Evolutionary conservation across 495 filamentous ascomycete genomes (phyloP), one percentile per base, ranked within the genome.

Genomic region (Articulospora tetracladia): DNA sequence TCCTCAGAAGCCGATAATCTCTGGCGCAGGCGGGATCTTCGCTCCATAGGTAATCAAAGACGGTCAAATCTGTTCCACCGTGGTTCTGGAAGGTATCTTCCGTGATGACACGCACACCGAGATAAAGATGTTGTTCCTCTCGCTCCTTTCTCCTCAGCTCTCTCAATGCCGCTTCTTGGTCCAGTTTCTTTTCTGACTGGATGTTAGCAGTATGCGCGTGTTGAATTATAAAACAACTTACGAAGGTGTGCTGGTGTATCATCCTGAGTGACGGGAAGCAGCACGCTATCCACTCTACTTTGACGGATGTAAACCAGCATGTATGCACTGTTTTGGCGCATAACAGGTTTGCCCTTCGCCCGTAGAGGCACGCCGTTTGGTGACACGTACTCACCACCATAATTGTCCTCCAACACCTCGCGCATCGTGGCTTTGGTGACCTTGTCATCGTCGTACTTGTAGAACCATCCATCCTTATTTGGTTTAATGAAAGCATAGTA

Each of bases 291-390:
- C 34, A 91, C 72, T 47, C 87, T 82, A 51, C 85, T 88, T 73
- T 97, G 91, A 26, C 95, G 88, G 61, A 98, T 87, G 69, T 99
- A 99, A 15, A 99, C 95, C 75, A 99, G 73, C 94, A 99, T 99
- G 76, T 99, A 99, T 17, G 94, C 95, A 66, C 79, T 86, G 74
- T 80, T 83, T 30, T 80, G 78, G 25, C 81, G 72, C 72, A 83
- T 79, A n/a, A 78, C 58, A 1, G 77, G 64, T 44, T 57, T 67
- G 65, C 74, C 76, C 64, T 80, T 81, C 6, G 67, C 61, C 12
- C 70, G 52, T 6, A 73, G 70, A 13, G 69, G 34, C 15, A 74
- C 70, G 2, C 77, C 74, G 24, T 77, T 74, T 1, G 75, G 70
- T 60, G 86, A 85, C 74, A 77, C 73, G 69, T 90, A 95, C 64